Conservation (phyloP, 192 early-diverging fungal species). For the Coemansia sp. region DNA sequence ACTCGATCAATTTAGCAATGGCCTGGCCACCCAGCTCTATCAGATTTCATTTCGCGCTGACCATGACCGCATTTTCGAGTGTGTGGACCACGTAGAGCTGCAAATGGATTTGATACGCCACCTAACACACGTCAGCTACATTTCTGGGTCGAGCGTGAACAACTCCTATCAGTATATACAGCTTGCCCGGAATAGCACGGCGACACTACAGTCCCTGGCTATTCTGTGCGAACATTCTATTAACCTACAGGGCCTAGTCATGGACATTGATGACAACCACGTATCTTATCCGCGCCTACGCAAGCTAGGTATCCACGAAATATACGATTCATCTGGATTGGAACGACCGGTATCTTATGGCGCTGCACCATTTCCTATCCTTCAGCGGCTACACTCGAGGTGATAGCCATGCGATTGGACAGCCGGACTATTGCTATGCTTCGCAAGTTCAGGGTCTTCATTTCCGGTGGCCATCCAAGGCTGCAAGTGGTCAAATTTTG, state of each 20-base stretch:
- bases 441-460: not conserved
- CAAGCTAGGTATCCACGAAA: not conserved
- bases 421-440: not conserved
- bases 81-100: not conserved
- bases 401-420: not conserved
- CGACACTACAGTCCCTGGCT: not conserved
- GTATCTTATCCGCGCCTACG: not conserved
- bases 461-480: not conserved
- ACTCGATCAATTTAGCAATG: not conserved
- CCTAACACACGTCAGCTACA: not conserved
- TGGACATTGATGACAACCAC: not conserved
- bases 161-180: not conserved
- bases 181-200: not conserved
- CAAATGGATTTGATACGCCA: not conserved
- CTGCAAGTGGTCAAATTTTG: not conserved
- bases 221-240: not conserved
- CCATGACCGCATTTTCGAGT: too few relatives aligned
- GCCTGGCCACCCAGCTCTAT: not conserved
- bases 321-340: too few relatives aligned
- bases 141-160: not conserved
- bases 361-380: slow-evolving; percentile 1
- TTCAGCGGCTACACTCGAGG: not conserved
- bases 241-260: not conserved
- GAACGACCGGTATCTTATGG: not conserved
- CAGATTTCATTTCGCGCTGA: not conserved